Evolutionary conservation across 2,329 filamentous ascomycete species (phyloP).

Genomic region (Ophiostoma pallidulum): DNA sequence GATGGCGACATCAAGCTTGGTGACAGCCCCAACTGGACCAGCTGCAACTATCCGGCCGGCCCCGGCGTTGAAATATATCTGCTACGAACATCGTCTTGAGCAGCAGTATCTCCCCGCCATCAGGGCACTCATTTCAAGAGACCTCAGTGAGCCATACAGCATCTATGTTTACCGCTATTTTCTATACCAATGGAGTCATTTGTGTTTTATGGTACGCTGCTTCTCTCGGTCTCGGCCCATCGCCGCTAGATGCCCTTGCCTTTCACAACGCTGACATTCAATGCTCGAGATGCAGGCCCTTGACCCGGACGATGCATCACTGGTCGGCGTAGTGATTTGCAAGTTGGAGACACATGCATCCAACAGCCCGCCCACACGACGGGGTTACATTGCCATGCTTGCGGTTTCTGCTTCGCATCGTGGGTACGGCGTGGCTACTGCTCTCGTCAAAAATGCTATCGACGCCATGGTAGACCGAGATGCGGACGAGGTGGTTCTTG

Average conservation of each 20-base stretch:
- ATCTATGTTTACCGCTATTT: conserved; percentile 99
- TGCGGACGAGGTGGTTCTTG: conserved; percentile 89
- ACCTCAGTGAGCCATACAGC: conserved; percentile 95
- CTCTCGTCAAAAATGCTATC: conserved; percentile 80
- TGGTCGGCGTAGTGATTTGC: conserved; percentile 87
- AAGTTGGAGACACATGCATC: conserved; percentile 87
- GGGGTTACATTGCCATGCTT: conserved; percentile 97
- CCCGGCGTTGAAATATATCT: conserved; percentile 45
- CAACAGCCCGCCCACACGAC: conserved; percentile 61
- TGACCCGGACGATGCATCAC: conserved; percentile 48
- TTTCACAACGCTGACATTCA: neutral
- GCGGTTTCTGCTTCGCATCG: conserved; percentile 76
- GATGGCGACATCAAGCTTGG: neutral
- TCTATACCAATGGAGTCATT: conserved; percentile 89
- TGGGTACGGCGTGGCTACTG: conserved; percentile 78
- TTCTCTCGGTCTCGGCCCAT: neutral
- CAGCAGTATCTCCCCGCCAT: conserved; percentile 70
- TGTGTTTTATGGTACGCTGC: conserved; percentile 78
- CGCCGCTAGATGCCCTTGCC: neutral
- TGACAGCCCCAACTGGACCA: neutral
- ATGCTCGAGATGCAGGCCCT: conserved; percentile 37
- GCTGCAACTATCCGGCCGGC: neutral
- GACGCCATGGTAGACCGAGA: conserved; percentile 77
- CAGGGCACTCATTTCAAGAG: conserved; percentile 85
- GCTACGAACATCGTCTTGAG: conserved; percentile 53